phyloP scores from a whole-genome alignment of 139 green algal species.

The Zygnema circumcarinatum region DNA sequence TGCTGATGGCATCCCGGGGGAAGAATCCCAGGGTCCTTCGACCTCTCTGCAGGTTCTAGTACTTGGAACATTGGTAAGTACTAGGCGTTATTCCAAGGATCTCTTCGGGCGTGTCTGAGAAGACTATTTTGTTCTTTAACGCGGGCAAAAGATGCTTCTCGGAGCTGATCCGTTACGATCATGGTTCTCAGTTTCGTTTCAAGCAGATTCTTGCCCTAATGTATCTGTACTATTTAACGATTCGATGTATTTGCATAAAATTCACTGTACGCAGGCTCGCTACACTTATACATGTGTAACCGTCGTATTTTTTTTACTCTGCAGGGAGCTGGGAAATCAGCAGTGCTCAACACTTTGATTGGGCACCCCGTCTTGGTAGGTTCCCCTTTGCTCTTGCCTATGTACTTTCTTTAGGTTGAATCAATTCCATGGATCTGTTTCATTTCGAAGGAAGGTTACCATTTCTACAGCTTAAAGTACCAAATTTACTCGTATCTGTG shows the following conservation, averaged over 20 bases:
- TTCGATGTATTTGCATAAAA: too few species aligned
- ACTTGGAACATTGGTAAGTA: constrained; percentile 29
- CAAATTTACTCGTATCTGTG: not conserved
- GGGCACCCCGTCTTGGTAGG: constrained; percentile 45
- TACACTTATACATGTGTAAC: too few species aligned
- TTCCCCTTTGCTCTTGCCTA: not conserved
- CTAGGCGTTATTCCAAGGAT: not conserved
- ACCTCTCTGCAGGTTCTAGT: constrained; percentile 44
- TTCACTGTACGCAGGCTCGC: too few species aligned
- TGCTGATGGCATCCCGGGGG: not conserved
- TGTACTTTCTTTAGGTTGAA: not conserved
- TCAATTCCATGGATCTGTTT: not conserved
- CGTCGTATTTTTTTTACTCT: too few species aligned
- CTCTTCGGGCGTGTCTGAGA: too few species aligned
- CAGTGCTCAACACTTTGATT: constrained; percentile 49
- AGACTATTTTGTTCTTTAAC: too few species aligned
- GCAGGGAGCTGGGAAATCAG: constrained; percentile 50
- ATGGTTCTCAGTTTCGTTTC: not conserved
- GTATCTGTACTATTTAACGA: not conserved
- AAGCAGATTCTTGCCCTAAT: not conserved
- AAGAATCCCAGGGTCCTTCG: constrained; percentile 4
- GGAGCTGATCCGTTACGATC: not conserved
- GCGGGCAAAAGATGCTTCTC: too few species aligned
- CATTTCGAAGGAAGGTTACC: too few species aligned
- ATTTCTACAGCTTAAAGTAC: not conserved